These are phyloP conservation scores for Boechera retrofracta DNA, from an alignment of 345 rosid species.

Conservation along the genomic window DNA sequence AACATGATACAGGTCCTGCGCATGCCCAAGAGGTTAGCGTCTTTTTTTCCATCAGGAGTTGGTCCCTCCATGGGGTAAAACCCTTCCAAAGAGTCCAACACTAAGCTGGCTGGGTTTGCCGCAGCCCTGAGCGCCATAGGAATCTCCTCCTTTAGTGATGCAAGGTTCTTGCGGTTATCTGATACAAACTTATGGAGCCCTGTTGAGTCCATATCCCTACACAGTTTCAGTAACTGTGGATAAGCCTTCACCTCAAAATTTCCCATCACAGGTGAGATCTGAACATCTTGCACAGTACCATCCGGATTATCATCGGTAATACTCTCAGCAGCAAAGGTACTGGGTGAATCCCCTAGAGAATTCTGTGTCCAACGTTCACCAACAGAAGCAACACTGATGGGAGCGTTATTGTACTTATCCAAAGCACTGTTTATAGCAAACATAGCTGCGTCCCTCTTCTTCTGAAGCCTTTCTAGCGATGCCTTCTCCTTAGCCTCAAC, in stretches of 20 bases:
- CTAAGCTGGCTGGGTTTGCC: conserved; percentile 73
- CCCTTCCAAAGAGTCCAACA: conserved; percentile 80
- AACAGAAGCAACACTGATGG: conserved; percentile 48
- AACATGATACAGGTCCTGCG: conserved; percentile 98
- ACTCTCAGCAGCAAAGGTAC: conserved; percentile 54
- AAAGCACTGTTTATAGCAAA: conserved; percentile 65
- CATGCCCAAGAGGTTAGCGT: conserved; percentile 80
- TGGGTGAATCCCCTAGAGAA: conserved; percentile 54
- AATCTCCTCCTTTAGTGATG: conserved; percentile 84
- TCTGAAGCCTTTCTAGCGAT: conserved; percentile 78
- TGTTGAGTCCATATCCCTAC: conserved; percentile 83
- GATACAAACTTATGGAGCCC: conserved; percentile 96
- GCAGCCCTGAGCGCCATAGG: conserved; percentile 84
- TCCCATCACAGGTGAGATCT: conserved; percentile 55
- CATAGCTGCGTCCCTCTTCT: conserved; percentile 88
- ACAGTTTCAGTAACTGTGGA: conserved; percentile 79
- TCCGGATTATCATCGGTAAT: conserved; percentile 34
- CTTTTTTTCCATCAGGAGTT: conserved; percentile 83
- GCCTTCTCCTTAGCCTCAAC: conserved; percentile 85
- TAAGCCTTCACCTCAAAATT: conserved; percentile 66
- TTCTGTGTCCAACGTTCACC: conserved; percentile 49
- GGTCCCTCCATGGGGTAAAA: conserved; percentile 74
- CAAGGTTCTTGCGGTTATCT: conserved; percentile 97
- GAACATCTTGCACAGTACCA: conserved; percentile 58
- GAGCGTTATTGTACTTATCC: conserved; percentile 69